Conservation (phyloP, 2,329 filamentous ascomycete genomes). For the Penicillium glabrum region DNA sequence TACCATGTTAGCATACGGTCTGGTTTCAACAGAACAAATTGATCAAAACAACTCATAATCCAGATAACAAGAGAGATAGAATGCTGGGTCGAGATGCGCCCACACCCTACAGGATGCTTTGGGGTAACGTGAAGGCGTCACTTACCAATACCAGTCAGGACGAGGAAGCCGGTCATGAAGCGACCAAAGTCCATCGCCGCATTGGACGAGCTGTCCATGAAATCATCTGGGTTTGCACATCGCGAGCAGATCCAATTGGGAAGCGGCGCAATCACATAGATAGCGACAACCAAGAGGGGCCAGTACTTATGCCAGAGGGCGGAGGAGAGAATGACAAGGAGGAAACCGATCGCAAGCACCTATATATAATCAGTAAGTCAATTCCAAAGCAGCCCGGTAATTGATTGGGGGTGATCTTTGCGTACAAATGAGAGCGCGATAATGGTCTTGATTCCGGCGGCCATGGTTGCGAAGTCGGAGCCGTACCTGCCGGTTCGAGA, state of each 20-base stretch:
- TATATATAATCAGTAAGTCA: slow-evolving; percentile 30
- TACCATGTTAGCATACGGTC: slow-evolving; percentile 13
- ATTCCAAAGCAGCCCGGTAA: not conserved
- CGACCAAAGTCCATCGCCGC: slow-evolving; percentile 89
- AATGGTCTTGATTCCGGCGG: slow-evolving; percentile 96
- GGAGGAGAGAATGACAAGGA: slow-evolving; percentile 96
- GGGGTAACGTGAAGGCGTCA: slow-evolving; percentile 25
- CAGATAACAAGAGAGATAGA: not conserved
- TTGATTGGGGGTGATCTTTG: not conserved
- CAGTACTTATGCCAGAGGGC: slow-evolving; percentile 95
- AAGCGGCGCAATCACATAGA: slow-evolving; percentile 88
- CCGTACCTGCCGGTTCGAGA: slow-evolving; percentile 22
- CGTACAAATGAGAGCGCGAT: slow-evolving; percentile 95
- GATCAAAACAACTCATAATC: not conserved
- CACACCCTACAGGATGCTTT: not conserved
- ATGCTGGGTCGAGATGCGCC: not conserved
- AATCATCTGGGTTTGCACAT: slow-evolving; percentile 91
- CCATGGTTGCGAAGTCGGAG: slow-evolving; percentile 44
- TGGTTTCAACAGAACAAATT: not conserved
- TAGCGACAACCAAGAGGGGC: slow-evolving; percentile 90
- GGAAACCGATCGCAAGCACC: slow-evolving; percentile 96
- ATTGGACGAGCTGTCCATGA: slow-evolving; percentile 79
- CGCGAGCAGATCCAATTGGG: slow-evolving; percentile 95
- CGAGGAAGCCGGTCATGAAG: slow-evolving; percentile 92
- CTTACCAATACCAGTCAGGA: slow-evolving; percentile 95